Evolutionary conservation across 768 basidiomycete species (phyloP), one percentile per base, ranked within the genome.

Genomic region (Xerocomellus dryophilus): DNA sequence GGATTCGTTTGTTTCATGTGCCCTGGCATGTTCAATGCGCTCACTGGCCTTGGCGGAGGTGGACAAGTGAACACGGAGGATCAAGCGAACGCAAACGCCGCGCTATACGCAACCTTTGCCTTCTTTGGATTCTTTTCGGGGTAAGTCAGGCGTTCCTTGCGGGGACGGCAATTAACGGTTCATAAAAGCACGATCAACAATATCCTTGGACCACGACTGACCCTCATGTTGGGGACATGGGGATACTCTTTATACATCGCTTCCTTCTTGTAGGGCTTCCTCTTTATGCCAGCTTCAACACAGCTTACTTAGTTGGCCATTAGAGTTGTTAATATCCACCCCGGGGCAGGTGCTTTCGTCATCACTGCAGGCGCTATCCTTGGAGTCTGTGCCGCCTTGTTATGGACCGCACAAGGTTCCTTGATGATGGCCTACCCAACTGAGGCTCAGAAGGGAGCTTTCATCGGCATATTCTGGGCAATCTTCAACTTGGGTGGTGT

Each of bases 401-500:
- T 83, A 21, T 83, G 81, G 81, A 74, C 78, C 10, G 78, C 77
- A 1, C 78, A 79, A 58, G 81, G 81, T 11, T 51, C 71, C 2
- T 68, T 82, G 57, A 82, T 82, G 81, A 76, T 82, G 78, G 70
- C 75, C 7, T 80, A 82, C 54, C 81, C 81, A 5, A 72, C 78
- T 2, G 81, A 82, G 57, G 78, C 80, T 48, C 77, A 82, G 61
- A 82, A 82, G 60, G 81, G 81, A 14, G 69, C 68, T 54, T 74
- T 73, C 17, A 81, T 82, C 54, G 73, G 72, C 31, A 57, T 82
- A 45, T 82, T 82, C 67, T 82, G 81, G 81, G 74, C 80, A 38
- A 87, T 92, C 58, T 91, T 93, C 74, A 90, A 90, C 60, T 55
- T 90, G 29, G 89, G 89, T 34, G 84, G 84, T 43, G 86, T 93